Base-by-base conservation (phyloP, 1,284 basidiomycete genomes). In the Meira miltonrushii region DNA sequence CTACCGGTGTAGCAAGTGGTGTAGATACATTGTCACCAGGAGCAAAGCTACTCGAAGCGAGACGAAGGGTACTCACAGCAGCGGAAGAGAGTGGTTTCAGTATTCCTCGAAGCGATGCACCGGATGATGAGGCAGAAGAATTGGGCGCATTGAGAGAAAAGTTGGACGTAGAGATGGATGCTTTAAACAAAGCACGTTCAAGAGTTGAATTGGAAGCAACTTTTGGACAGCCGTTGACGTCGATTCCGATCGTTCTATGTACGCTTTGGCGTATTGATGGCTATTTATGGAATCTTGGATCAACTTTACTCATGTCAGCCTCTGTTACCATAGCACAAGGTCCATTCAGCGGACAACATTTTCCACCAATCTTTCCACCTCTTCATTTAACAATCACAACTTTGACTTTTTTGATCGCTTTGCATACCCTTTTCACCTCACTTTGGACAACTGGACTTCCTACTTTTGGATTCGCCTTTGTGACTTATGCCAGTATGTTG, bases 251-350 rank as follows among this genome's bases (percentile, higher is more conserved):
- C 0, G 70, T 69, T 0, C 61, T 72, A 37, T 67, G 68, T 40
- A 60, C 69, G 8, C 58, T 75, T 17, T 75, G 73, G 73, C 61
- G 71, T 10, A 58, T 75, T 38, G 73, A 75, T 47, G 68, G 68
- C 12, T 66, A 72, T 48, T 60, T 75, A 23, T 75, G 73, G 73
- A 70, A 72, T 44, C 25, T 75, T 7, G 73, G 68, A 11, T 66
- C 64, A 39, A 65, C 61, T 41, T 56, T 75, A 2, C 61, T 75
- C n/a, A 43, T 72, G 1, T 66, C 67, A 1, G 62, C 71, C 7
- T 68, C 71, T 0, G 61, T 75, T 12, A 69, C 70, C 10, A 61
- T 66, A 5, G 67, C 69, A 2, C 69, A 74, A 39, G 71, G 71
- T 1, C 49, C 58, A 11, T 59, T 71, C 56, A 59, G 44, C 55